phyloP scores from a whole-genome alignment of 805 yeast species.

The Candida arabinofermentans region DNA sequence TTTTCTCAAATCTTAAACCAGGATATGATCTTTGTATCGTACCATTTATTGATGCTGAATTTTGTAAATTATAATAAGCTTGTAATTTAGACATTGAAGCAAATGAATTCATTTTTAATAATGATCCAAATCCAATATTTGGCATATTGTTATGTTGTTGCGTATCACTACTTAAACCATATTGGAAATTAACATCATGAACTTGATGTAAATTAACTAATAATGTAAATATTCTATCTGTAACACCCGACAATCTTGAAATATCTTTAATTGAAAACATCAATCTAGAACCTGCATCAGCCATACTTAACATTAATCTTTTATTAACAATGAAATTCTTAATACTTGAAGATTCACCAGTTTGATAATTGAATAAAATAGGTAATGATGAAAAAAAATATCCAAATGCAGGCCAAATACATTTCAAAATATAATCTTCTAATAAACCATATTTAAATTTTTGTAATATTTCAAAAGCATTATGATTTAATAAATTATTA shows the following conservation, averaged over 20 bases:
- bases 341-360: constrained; percentile 59
- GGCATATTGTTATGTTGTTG: constrained; percentile 3
- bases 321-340: constrained; percentile 87
- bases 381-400: constrained; percentile 88
- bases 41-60: constrained; percentile 57
- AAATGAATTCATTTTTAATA: constrained; percentile 26
- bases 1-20: constrained; percentile 79
- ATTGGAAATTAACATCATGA: constrained; percentile 58
- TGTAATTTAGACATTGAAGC: constrained; percentile 26
- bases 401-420: constrained; percentile 95
- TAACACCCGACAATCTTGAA: constrained; percentile 86
- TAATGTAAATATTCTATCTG: constrained; percentile 77
- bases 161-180: constrained; percentile 33
- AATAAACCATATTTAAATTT: constrained; percentile 66
- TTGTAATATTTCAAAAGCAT: constrained; percentile 41
- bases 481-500: constrained; percentile 40
- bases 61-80: constrained; percentile 4
- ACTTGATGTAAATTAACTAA: constrained; percentile 77
- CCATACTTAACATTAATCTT: constrained; percentile 82
- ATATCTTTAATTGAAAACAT: constrained; percentile 94
- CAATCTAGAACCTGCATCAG: constrained; percentile 92
- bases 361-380: constrained; percentile 53
- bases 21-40: constrained; percentile 72
- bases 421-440: constrained; percentile 85
- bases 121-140: constrained; percentile 31